phyloP scores from a whole-genome alignment of 495 filamentous ascomycete species.

The Aspergillus biplanus region DNA sequence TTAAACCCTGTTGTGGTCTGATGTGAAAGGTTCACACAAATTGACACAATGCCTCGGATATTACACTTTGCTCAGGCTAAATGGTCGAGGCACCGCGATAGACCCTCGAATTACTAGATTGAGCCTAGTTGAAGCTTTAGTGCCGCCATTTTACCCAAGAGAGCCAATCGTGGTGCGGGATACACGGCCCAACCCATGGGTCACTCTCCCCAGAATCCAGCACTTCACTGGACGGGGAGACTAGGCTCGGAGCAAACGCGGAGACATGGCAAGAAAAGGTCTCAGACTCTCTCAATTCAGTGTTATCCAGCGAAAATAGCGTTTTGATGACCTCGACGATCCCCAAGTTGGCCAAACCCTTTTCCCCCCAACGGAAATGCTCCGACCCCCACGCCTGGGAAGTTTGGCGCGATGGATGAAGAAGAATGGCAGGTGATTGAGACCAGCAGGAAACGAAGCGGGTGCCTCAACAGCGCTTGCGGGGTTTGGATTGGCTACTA shows the following conservation, averaged over 20 bases:
- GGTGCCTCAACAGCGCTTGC: background rate
- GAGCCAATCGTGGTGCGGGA: background rate
- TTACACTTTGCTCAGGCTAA: background rate
- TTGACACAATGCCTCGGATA: constrained; percentile 7
- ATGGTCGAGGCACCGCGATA: constrained; percentile 5
- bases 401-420: constrained; percentile 12
- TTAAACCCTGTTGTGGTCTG: constrained; percentile 4
- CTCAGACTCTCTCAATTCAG: background rate
- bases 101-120: constrained; percentile 2
- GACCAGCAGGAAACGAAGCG: background rate
- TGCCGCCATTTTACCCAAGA: background rate
- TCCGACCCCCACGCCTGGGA: constrained; percentile 19
- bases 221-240: background rate
- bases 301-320: background rate
- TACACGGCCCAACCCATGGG: constrained; percentile 5
- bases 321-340: constrained; percentile 4
- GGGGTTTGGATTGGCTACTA: constrained; percentile 3
- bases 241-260: constrained; percentile 9
- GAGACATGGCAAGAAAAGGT: background rate
- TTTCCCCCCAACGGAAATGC: constrained; percentile 16
- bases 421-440: constrained; percentile 1
- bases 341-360: constrained; percentile 10
- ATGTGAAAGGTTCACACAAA: background rate
- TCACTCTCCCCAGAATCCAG: background rate
- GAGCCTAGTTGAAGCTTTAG: background rate